Evolutionary conservation across 352 stramenopile genomes (phyloP).

Genomic region (Thalassiosira livingstoniorum): DNA sequence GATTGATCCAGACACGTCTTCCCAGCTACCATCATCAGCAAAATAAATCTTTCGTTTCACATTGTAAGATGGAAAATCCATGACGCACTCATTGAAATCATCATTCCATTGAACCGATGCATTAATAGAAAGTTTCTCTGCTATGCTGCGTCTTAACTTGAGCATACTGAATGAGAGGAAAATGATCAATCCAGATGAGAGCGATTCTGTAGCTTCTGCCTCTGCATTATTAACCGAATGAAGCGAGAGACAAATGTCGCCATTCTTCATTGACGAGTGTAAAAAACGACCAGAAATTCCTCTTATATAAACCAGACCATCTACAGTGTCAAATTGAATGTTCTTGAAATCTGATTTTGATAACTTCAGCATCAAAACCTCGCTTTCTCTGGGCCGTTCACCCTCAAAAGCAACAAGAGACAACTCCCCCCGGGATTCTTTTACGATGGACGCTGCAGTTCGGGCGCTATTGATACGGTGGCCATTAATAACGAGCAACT

Average conservation of each 20-base stretch:
- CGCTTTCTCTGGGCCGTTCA: slow-evolving; percentile 12
- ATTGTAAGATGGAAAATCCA: background rate
- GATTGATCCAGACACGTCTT: background rate
- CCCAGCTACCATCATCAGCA: background rate
- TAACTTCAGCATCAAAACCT: slow-evolving; percentile 1
- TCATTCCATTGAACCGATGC: background rate
- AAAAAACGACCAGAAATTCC: slow-evolving; percentile 5
- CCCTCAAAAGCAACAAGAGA: background rate
- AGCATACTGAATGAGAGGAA: slow-evolving; percentile 5
- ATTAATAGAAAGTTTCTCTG: background rate
- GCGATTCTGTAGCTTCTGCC: background rate
- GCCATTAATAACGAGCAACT: slow-evolving; percentile 16
- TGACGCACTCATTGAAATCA: background rate
- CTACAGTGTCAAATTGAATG: background rate
- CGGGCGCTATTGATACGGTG: slow-evolving; percentile 18
- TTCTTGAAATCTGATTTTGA: slow-evolving; percentile 8
- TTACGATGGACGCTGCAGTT: background rate
- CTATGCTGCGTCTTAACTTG: background rate
- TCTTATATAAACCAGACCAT: slow-evolving; percentile 6
- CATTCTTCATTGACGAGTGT: slow-evolving; percentile 3
- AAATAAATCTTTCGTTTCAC: background rate
- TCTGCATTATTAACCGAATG: background rate
- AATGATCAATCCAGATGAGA: slow-evolving; percentile 5
- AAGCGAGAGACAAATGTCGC: slow-evolving; percentile 15
- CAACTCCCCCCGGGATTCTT: background rate